Conservation (phyloP, 768 basidiomycete species). For the Hericium erinaceus region DNA sequence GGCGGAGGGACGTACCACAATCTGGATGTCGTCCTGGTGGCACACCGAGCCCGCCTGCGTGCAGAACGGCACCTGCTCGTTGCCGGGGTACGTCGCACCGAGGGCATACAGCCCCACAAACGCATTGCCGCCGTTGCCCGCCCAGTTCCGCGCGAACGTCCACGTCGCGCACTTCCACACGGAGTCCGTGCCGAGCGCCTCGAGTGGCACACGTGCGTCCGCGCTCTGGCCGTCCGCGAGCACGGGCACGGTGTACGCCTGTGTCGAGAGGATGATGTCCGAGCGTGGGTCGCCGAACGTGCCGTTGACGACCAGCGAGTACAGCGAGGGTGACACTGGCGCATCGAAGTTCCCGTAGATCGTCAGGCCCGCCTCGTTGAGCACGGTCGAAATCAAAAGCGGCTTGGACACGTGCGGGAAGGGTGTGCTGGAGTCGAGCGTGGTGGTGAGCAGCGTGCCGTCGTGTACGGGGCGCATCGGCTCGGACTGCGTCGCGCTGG, state of each 20-base stretch:
- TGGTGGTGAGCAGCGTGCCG: conserved; percentile 57
- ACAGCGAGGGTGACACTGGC: conserved; percentile 30
- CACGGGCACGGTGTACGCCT: conserved; percentile 34
- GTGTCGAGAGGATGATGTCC: conserved; percentile 30
- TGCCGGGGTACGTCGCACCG: conserved; percentile 67
- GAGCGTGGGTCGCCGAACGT: conserved; percentile 43
- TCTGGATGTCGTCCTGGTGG: conserved; percentile 77
- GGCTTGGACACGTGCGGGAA: conserved; percentile 58
- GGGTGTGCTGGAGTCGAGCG: conserved; percentile 49
- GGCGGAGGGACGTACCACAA: conserved; percentile 44
- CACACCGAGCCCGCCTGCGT: conserved; percentile 49
- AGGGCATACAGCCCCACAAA: conserved; percentile 57
- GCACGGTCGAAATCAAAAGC: conserved; percentile 61
- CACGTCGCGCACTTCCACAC: conserved; percentile 63
- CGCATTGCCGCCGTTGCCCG: conserved; percentile 50
- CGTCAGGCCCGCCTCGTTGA: conserved; percentile 61
- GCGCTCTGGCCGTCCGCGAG: conserved; percentile 20
- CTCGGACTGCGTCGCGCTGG: conserved; percentile 40
- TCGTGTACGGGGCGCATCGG: conserved; percentile 65
- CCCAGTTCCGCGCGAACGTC: conserved; percentile 65
- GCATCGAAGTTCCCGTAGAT: conserved; percentile 38
- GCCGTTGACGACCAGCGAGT: conserved; percentile 28
- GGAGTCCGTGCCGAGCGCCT: conserved; percentile 56
- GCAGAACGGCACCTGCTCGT: conserved; percentile 48
- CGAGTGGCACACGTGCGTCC: conserved; percentile 50